Evolutionary conservation across 108 stramenopile species (phyloP), one percentile per base, ranked within the genome.

Genomic region (Nitzschia putrida): DNA sequence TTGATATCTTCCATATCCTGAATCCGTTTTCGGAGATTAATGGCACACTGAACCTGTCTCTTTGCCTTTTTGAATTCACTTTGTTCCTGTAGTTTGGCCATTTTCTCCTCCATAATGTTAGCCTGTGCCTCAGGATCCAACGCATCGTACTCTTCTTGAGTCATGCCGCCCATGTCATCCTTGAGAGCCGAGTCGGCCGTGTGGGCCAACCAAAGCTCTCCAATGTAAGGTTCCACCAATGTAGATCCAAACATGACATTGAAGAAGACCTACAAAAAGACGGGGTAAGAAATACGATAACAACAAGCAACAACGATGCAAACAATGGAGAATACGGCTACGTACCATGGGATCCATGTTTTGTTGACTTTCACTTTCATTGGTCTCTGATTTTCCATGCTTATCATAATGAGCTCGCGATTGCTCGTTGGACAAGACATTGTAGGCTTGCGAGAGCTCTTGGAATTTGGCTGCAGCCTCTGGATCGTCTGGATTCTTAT

Each of bases 381-480:
- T 76, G 41, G 64, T 73, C 6, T 88, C 87, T 0, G 82, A 75
- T 47, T 73, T 78, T 55, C 92, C 95, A 74, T 89, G 74, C 72
- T 88, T 88, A 60, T 96, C 95, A 76, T 96, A 96, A 16, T 59
- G 54, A 11, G 86, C 87, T 29, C 95, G 74, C 7, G 77, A 67
- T 66, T 91, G 71, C 47, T 93, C 92, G 65, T 92, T 87, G 41
- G 81, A 83, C 24, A 96, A 67, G 21, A 89, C 73, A 72, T 93
- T 93, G 72, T 96, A 96, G 50, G 95, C 95, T 58, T 93, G 89
- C 3, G 89, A 87, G 22, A 96, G 49, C n/a, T 74, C 74, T 72
- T 95, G 95, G 76, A 96, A 96, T 64, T 88, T 90, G n/a, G 61
- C 61, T 3, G 82, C 82, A 16, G 90, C 92, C 55, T 96, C 86